Percentiles rank a stretch among this genome's conserved stretches.
Evolutionary conservation across 192 early-diverging fungal genomes (phyloP).

Genomic region (Cetraspora pellucida): DNA sequence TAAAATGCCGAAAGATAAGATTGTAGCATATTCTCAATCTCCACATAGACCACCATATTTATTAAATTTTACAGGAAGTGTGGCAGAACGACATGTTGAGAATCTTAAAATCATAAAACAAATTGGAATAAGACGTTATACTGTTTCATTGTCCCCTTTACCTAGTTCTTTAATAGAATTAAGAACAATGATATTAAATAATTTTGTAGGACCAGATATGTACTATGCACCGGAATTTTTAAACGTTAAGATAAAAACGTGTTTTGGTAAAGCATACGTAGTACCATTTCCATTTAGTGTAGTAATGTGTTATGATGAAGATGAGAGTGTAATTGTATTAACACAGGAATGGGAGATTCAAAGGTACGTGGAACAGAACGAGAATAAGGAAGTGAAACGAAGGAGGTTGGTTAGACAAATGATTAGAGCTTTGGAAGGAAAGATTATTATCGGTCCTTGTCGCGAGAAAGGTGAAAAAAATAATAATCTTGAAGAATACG

Average conservation of each 20-base stretch:
- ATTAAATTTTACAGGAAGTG: constrained; percentile 63
- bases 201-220: constrained; percentile 66
- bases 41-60: constrained; percentile 65
- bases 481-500: background rate
- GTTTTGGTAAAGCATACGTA: constrained; percentile 63
- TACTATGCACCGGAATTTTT: constrained; percentile 61
- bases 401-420: constrained; percentile 53
- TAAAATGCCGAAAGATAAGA: constrained; percentile 54
- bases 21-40: constrained; percentile 55
- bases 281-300: constrained; percentile 70
- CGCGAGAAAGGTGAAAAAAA: constrained; percentile 24
- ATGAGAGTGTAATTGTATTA: constrained; percentile 51
- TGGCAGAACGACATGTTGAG: constrained; percentile 69
- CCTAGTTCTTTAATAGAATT: constrained; percentile 38
- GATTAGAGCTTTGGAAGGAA: constrained; percentile 62
- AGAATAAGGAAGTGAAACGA: constrained; percentile 45
- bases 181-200: constrained; percentile 44
- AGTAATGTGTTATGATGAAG: constrained; percentile 68
- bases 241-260: constrained; percentile 51
- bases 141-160: constrained; percentile 43
- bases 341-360: constrained; percentile 55
- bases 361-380: constrained; percentile 58
- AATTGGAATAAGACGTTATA: constrained; percentile 57
- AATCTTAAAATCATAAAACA: constrained; percentile 61
- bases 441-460: constrained; percentile 60